Base-by-base conservation (phyloP, 352 stramenopile genomes). In the Globisporangium abappressorium region DNA sequence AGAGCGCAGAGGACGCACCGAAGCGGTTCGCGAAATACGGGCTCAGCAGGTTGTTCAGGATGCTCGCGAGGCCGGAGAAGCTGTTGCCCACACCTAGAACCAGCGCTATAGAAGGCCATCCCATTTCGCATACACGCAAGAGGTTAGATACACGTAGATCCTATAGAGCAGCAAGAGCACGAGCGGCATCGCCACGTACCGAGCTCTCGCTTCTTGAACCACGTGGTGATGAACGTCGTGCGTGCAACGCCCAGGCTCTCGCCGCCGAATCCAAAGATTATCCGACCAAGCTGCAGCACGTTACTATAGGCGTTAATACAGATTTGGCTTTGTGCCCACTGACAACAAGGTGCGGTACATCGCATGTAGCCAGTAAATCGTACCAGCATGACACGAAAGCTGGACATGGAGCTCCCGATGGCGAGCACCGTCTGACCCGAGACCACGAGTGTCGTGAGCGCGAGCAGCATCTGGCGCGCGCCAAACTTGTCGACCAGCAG, bases 241-340 rank as follows among this genome's bases (percentile, higher is more conserved):
- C 85, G 76, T 4, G 84, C 86, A 5, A 97, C 89, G 38, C 71
- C 84, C 0, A 97, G 67, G 20, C 75, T 93, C 66, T 97, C 91
- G 8, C 85, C 90, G 8, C 90, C 91, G 38, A 97, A 74, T 2
- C 91, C 91, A 72, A 93, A 97, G 33, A 97, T 62, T 47, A 92
- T 72, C 15, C 91, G 71, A 9, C 91, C 91, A 18, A 93, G 22
- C 62, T 95, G 73, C 60, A 34, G 26, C 26, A 54, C 22, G n/a
- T 26, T 26, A 26, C 24, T 1, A 26, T 26, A 26, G 24, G 24
- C 24, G 24, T 26, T 26, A 26, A 26, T 26, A 26, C 24, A 26
- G 24, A 26, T 26, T 26, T 26, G 24, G 24, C 24, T 26, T 26
- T 26, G 24, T 26, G 24, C 58, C 47, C 14, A 9, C 15, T 34